phyloP scores from a whole-genome alignment of 2,329 filamentous ascomycete genomes.

The Lasiodiplodia sp. region DNA sequence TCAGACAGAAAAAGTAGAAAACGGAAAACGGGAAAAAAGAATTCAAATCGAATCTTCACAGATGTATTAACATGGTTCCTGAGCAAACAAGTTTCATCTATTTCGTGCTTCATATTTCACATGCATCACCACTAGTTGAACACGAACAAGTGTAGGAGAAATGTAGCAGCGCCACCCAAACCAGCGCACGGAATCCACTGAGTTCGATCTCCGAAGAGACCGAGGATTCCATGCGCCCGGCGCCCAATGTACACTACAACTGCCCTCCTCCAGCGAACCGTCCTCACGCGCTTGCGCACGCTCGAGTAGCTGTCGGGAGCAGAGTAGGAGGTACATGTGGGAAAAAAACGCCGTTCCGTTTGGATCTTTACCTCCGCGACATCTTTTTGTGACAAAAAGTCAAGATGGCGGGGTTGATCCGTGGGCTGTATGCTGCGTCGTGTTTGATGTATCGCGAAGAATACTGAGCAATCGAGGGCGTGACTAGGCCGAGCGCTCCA shows the following conservation, averaged over 20 bases:
- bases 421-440: neutral
- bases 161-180: slow-evolving; percentile 19
- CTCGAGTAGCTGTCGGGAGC: neutral
- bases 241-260: neutral
- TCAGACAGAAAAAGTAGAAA: neutral
- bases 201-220: neutral
- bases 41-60: neutral
- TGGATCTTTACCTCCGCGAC: neutral
- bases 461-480: slow-evolving; percentile 63
- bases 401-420: slow-evolving; percentile 43
- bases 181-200: slow-evolving; percentile 12
- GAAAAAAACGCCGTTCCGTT: neutral
- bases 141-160: neutral
- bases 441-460: slow-evolving; percentile 52
- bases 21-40: neutral
- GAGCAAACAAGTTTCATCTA: neutral
- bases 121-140: neutral
- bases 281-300: slow-evolving; percentile 2
- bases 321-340: neutral
- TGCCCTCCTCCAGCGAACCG: neutral
- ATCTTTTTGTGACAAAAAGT: neutral
- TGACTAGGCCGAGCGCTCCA: slow-evolving; percentile 60
- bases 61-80: neutral
- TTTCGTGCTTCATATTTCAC: neutral
- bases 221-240: slow-evolving; percentile 10